phyloP scores from a whole-genome alignment of 495 filamentous ascomycete genomes.

The Darksidea phi region DNA sequence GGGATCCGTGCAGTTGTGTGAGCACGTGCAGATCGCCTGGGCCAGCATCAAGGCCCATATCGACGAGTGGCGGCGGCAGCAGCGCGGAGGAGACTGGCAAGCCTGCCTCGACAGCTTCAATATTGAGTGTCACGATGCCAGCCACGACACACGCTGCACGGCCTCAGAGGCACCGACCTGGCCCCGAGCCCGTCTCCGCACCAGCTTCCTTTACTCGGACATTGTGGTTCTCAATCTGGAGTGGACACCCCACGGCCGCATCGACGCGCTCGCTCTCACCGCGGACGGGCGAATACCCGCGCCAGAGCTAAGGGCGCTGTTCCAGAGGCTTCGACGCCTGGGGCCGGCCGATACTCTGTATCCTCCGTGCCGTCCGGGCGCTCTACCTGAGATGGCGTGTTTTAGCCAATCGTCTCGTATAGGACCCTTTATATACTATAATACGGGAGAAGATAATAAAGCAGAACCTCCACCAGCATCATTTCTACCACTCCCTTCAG shows the following conservation, averaged over 20 bases:
- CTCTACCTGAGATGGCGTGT: conserved; percentile 18
- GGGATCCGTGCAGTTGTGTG: conserved; percentile 14
- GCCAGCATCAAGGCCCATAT: conserved; percentile 18
- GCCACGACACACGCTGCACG: conserved; percentile 16
- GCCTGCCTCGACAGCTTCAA: conserved; percentile 8
- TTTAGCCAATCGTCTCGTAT: conserved; percentile 18
- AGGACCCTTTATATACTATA: conserved; percentile 16
- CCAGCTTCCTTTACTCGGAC: not conserved
- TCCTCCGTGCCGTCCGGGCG: conserved; percentile 11
- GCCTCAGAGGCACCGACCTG: conserved; percentile 16
- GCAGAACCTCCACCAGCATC: conserved; percentile 14
- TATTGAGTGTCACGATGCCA: conserved; percentile 12
- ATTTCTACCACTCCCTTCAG: conserved; percentile 5
- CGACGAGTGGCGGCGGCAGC: conserved; percentile 3
- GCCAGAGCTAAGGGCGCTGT: conserved; percentile 15
- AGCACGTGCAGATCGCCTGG: conserved; percentile 15
- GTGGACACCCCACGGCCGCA: conserved; percentile 22
- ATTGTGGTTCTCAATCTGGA: conserved; percentile 14
- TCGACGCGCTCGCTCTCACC: conserved; percentile 20
- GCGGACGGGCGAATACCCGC: conserved; percentile 20
- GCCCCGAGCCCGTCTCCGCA: conserved; percentile 20
- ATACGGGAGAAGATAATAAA: conserved; percentile 14
- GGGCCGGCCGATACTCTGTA: conserved; percentile 15
- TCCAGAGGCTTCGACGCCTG: conserved; percentile 19
- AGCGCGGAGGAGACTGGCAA: conserved; percentile 4